These are phyloP conservation scores for Pyrenochaeta sp. DNA, from an alignment of 2,329 filamentous ascomycete genomes.

Conservation along the genomic window DNA sequence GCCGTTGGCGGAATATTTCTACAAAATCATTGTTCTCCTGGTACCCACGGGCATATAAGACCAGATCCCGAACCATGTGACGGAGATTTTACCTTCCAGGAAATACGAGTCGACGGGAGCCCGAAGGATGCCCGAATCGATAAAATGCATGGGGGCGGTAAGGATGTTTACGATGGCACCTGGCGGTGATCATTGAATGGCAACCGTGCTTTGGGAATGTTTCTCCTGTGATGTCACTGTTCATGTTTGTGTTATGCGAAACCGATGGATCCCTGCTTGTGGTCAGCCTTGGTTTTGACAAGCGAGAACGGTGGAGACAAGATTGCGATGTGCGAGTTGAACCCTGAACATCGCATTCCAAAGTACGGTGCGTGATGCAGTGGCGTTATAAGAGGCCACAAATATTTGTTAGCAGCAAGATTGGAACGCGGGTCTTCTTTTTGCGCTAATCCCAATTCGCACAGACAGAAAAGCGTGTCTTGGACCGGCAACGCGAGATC, in stretches of 20 bases:
- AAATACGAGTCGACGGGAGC: not conserved
- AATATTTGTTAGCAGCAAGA: no score
- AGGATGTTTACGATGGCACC: not conserved
- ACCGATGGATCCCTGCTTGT: not conserved
- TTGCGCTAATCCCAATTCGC: no score
- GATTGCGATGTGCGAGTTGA: not conserved
- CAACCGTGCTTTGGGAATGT: not conserved
- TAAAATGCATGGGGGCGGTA: not conserved
- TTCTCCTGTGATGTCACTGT: constrained; percentile 1
- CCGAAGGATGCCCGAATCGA: not conserved
- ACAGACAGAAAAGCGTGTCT: no score
- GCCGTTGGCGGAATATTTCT: no score
- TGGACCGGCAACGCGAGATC: not conserved
- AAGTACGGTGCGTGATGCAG: not conserved
- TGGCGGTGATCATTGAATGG: not conserved
- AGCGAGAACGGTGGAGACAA: not conserved
- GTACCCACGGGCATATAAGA: no score
- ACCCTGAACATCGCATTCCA: not conserved
- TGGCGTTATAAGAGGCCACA: not conserved
- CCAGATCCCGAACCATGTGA: no score
- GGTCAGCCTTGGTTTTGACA: not conserved
- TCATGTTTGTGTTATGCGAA: not conserved
- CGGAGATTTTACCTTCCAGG: not conserved
- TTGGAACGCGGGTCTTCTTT: no score
- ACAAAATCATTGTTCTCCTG: no score